phyloP scores from a whole-genome alignment of 805 yeast genomes.

The Saccharomyces eubayanus region DNA sequence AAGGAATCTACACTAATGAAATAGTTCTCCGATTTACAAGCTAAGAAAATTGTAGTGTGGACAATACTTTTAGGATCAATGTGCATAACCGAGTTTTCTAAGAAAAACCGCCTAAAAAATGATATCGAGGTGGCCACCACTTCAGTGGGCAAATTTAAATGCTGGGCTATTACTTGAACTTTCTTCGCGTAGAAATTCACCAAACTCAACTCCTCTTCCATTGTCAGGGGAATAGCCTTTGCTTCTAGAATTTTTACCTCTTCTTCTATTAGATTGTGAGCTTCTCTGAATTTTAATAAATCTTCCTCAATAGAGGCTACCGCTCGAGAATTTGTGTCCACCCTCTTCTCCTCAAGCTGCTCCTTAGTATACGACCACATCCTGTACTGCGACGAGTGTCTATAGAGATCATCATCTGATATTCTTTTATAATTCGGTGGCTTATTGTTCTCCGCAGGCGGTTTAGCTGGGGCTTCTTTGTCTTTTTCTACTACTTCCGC shows the following conservation, averaged over 20 bases:
- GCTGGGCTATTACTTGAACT: slow-evolving; percentile 59
- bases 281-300: slow-evolving; percentile 26
- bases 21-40: slow-evolving; percentile 87
- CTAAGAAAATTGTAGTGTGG: slow-evolving; percentile 76
- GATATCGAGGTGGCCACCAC: slow-evolving; percentile 80
- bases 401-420: slow-evolving; percentile 77
- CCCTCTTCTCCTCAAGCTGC: slow-evolving; percentile 43
- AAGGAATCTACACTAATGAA: slow-evolving; percentile 80
- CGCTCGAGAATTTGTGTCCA: slow-evolving; percentile 50
- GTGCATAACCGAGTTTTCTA: slow-evolving; percentile 76
- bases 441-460: slow-evolving; percentile 4
- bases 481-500: neutral
- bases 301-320: slow-evolving; percentile 28
- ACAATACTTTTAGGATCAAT: slow-evolving; percentile 78
- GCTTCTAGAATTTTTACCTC: slow-evolving; percentile 23
- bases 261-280: slow-evolving; percentile 26
- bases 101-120: slow-evolving; percentile 72
- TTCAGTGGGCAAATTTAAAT: slow-evolving; percentile 78
- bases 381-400: slow-evolving; percentile 77
- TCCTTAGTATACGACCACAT: slow-evolving; percentile 74
- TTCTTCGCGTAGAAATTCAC: slow-evolving; percentile 66
- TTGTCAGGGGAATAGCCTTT: slow-evolving; percentile 40
- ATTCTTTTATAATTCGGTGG: slow-evolving; percentile 32
- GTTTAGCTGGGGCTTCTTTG: neutral
- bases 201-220: slow-evolving; percentile 63